Base-by-base conservation (phyloP, 1,284 basidiomycete species). In the Pseudomicrostroma phylloplanum region DNA sequence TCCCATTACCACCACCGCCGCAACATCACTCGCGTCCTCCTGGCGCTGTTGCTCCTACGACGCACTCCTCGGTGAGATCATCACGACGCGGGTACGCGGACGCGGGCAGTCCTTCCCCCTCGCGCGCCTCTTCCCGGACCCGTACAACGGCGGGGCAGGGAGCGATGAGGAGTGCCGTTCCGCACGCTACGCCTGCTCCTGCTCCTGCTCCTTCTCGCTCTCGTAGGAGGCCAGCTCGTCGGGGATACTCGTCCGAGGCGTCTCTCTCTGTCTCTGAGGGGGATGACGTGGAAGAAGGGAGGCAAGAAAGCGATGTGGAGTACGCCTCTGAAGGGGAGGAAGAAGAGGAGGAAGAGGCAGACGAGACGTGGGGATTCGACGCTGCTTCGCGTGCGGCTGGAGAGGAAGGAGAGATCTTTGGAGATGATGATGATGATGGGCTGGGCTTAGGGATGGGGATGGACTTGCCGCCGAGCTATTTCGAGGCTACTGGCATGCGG, bases 401-500 rank as follows among this genome's bases (percentile, higher is more conserved):
- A 43, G 66, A 62, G 49, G 59, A 65, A 36, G 42, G 23, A 6
- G 54, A 19, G 17, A 63, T 41, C 19, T 39, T n/a, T 54, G 51
- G 3, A 23, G 51, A 54, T 54, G n/a, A 26, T 21, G 51, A 36
- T 36, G 30, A 9, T 4, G 30, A 36, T 3, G 25, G 51, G 8
- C 13, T 26, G 21, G 25, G 21, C 13, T 15, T 23, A 26, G 6
- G 51, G 15, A 54, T 23, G 48, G 51, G 51, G 26, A 64, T 74
- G 13, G 74, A 76, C 36, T 62, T 76, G 1, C 74, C 72, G 6
- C 74, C 74, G 1, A 72, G 70, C 53, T 76, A 76, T 59, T 76
- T 72, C 61, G 74, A 76, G 43, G 74, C 74, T 7, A 68, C 65
- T 6, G 67, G 53, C 8, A 21, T 51, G 51, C 26, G 19, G 26